These are phyloP conservation scores for Oryza coarctata DNA, from an alignment of 176 grass and related monocot genomes.

Conservation along the genomic window DNA sequence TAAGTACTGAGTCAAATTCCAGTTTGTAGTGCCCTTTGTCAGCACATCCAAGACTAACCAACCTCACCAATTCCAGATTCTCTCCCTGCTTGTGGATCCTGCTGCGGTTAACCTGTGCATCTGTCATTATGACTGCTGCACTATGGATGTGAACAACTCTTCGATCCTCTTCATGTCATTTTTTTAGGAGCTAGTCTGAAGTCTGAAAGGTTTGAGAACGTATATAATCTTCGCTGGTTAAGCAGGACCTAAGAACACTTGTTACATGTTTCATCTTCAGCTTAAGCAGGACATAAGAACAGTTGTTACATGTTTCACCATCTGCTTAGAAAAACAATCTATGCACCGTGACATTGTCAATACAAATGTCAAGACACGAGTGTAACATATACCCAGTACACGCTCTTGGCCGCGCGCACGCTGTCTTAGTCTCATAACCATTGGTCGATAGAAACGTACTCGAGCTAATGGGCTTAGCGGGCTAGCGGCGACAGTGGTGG, in stretches of 20 bases:
- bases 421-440: too few relatives aligned
- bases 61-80: conserved; percentile 60
- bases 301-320: too few relatives aligned
- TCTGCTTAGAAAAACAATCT: too few relatives aligned
- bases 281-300: too few relatives aligned
- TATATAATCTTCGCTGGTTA: conserved; percentile 1
- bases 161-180: background rate
- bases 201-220: background rate
- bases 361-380: too few relatives aligned
- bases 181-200: background rate
- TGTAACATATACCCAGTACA: too few relatives aligned
- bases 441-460: too few relatives aligned
- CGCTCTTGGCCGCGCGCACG: too few relatives aligned
- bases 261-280: conserved; percentile 4
- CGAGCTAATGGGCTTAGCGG: too few relatives aligned
- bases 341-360: too few relatives aligned
- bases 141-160: background rate
- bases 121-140: conserved; percentile 7
- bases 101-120: conserved; percentile 63
- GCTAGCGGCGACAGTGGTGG: too few relatives aligned
- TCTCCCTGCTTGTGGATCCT: conserved; percentile 94
- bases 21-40: background rate
- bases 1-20: conserved; percentile 37
- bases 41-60: background rate
- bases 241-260: background rate